Base-by-base conservation (phyloP, 257 asterid species). In the Ophiorrhiza pumila region DNA sequence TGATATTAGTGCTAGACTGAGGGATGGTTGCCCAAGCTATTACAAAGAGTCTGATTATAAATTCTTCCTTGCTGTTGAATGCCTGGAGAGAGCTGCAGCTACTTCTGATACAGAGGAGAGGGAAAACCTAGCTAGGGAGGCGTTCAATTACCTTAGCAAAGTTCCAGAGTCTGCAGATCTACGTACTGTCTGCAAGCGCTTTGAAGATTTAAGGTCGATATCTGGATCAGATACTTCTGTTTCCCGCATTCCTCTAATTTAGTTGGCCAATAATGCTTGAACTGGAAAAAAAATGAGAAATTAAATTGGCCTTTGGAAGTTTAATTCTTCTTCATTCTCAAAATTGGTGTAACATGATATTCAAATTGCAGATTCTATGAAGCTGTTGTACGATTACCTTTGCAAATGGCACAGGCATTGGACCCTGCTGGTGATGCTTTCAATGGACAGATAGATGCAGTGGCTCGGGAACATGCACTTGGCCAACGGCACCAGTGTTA, bases 1-100 rank as follows among this genome's bases (percentile, higher is more conserved):
- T 80, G 99, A 94, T 75, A 85, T 94, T 68, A 94, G 99, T 80
- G 88, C 82, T 68, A 87, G 87, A 79, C 80, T 94, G 69, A 86
- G 93, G 37, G 96, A 90, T 79, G 99, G 99, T 78, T 94, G 99
- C 77, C 91, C 99, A 43, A 94, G 99, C 85, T 94, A 83, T 78
- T 94, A 86, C 76, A 88, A 88, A 81, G 97, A 91, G 84, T 88
- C 96, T 50, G 97, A 94, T 83, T 83, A 91, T 87, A 94, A 91
- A 85, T 94, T 94, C 79, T 94, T 87, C 83, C 85, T 88, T 78
- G 97, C 99, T 56, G 96, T 94, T 77, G 99, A 94, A 80, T 91
- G 89, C 80, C 97, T 94, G 65, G 97, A 94, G 85, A 87, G 95
- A 86, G 97, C 99, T 72, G 91, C 93, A 69, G 80, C 90, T 41